A percentile compares a stretch with the other conserved stretches of the same genome.
Evolutionary conservation across 495 filamentous ascomycete species (phyloP).

Genomic region (Penicillium argentinense): DNA sequence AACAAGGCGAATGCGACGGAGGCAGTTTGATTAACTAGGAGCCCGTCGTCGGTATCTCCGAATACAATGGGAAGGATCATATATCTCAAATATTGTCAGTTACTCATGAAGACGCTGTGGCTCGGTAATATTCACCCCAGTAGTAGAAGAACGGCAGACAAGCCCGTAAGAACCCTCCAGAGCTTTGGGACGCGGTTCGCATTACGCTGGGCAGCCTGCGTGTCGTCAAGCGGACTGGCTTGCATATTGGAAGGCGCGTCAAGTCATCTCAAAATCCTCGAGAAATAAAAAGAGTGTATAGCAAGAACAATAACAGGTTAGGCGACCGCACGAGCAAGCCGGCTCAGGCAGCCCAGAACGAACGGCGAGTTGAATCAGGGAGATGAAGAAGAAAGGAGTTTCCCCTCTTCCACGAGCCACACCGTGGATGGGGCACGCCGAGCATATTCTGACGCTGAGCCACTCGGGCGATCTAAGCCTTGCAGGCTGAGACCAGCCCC

Average conservation of each 20-base stretch:
- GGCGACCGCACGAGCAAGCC: too few relatives aligned
- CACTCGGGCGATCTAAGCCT: not conserved
- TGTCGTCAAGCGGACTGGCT: not conserved
- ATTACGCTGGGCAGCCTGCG: not conserved
- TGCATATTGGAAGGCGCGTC: not conserved
- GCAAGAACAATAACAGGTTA: too few relatives aligned
- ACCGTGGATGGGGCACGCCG: not conserved
- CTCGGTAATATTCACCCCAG: not conserved
- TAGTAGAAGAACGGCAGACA: not conserved
- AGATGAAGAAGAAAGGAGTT: not conserved
- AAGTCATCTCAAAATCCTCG: not conserved
- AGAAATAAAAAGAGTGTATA: too few relatives aligned
- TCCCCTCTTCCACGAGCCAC: not conserved
- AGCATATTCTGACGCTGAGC: not conserved
- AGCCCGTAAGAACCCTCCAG: not conserved
- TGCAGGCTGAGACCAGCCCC: too few relatives aligned
- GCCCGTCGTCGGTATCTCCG: conserved; percentile 7
- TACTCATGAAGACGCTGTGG: too few relatives aligned
- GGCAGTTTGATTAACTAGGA: conserved; percentile 16
- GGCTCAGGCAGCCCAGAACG: not conserved
- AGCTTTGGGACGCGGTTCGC: not conserved
- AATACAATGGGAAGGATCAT: conserved; percentile 33
- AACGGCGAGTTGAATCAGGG: not conserved
- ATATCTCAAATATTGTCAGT: conserved; percentile 14
- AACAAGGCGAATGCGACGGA: conserved; percentile 20